phyloP scores from a whole-genome alignment of 805 yeast species.

The Monosporozyma siamensis region DNA sequence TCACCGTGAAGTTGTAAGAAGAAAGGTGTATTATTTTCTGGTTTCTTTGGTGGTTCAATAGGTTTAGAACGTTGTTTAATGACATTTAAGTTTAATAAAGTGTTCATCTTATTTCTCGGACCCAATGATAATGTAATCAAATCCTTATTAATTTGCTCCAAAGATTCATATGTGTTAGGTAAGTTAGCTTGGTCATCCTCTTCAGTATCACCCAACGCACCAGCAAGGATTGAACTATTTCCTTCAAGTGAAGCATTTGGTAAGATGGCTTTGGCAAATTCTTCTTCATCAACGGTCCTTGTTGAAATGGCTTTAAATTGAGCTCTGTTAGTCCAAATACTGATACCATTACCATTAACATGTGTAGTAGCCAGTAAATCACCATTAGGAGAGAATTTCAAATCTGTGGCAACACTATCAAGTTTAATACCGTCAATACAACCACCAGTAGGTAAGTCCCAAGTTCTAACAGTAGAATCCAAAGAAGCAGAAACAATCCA shows the following conservation, averaged over 20 bases:
- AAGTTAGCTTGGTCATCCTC: slow-evolving; percentile 24
- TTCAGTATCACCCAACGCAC: slow-evolving; percentile 46
- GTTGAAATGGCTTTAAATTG: slow-evolving; percentile 73
- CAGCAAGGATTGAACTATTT: slow-evolving; percentile 61
- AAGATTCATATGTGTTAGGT: slow-evolving; percentile 38
- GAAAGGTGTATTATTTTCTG: slow-evolving; percentile 64
- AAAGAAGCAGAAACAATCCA: slow-evolving; percentile 81
- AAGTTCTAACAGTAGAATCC: slow-evolving; percentile 84
- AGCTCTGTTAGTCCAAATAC: slow-evolving; percentile 85
- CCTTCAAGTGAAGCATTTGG: slow-evolving; percentile 79
- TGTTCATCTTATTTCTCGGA: slow-evolving; percentile 70
- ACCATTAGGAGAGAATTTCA: slow-evolving; percentile 78
- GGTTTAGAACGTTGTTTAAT: slow-evolving; percentile 87
- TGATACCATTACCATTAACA: slow-evolving; percentile 80
- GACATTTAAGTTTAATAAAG: slow-evolving; percentile 70
- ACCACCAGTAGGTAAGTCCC: slow-evolving; percentile 96
- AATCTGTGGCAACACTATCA: slow-evolving; percentile 67
- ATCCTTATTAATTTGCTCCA: slow-evolving; percentile 51
- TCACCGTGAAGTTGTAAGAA: slow-evolving; percentile 63
- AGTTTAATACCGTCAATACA: slow-evolving; percentile 87
- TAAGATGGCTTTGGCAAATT: slow-evolving; percentile 50
- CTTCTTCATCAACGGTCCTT: slow-evolving; percentile 66
- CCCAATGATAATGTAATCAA: slow-evolving; percentile 68
- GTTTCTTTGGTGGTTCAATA: slow-evolving; percentile 74
- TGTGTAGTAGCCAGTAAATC: slow-evolving; percentile 90